Base-by-base conservation (phyloP, 441 rosid species). In the Sinapis alba region DNA sequence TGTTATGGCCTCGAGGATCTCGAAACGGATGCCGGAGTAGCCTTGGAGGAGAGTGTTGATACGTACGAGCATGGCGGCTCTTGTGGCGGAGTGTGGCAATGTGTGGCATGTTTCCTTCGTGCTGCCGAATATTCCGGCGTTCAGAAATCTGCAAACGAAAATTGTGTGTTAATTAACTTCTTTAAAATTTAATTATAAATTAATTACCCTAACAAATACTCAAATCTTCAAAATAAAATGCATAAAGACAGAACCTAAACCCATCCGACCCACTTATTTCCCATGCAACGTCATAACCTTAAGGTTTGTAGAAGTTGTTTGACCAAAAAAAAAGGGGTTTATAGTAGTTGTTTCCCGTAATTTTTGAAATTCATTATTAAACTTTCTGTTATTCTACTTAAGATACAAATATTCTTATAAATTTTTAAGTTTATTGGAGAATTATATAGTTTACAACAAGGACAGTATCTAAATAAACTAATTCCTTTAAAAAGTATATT, bases 11-110 rank as follows among this genome's bases (percentile, higher is more conserved):
- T 79, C 82, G 20, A 79, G 76, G 16, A 79, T 79, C 60, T 79
- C 79, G 69, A 79, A 79, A 1, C 82, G 43, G 68, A 79, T 74
- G 15, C 82, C 82, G 43, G 82, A 79, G 23, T 69, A 79, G 1
- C 82, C 82, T 32, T 79, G 82, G 26, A 78, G 81, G 27, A 78
- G 81, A 23, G 81, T 78, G 62, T 78, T 78, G 71, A 78, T 73
- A 0, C 81, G 75, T n/a, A 79, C 82, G 36, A 79, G 75, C 82
- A 79, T 79, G 57, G 82, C 82, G n/a, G 82, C 82, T 79, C 82
- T 74, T 2, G 82, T 74, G 70, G 82, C 75, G 32, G 82, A 69
- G 65, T 79, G 74, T 0, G 82, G 82, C 30, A 79, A 32, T 63
- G 82, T 79, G 71, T 79, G 82, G 56, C 68, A 30, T 43, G 78